Evolutionary conservation across 495 filamentous ascomycete genomes (phyloP), one percentile per base, ranked within the genome.

Genomic region (Aspergillus homomorphus): DNA sequence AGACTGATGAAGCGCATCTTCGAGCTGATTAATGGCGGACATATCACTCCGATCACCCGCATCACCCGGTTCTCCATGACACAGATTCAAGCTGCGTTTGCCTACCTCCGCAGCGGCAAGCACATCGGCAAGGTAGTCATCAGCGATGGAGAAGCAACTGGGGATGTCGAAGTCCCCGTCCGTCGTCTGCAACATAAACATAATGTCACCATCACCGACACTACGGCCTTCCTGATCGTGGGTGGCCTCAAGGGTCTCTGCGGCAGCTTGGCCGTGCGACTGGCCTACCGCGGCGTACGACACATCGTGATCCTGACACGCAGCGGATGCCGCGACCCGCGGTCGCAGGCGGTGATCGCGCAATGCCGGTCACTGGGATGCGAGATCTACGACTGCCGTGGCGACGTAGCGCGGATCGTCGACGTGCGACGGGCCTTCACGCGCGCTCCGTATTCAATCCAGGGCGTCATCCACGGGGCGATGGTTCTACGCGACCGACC

Each of bases 401-500:
- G 54, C 2, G 49, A 53, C 20, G 49, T 61, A 5, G 23, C 49
- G n/a, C 42, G 46, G 0, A 53, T 56, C 23, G 22, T 48, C 0
- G 59, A 61, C 45, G 59, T 61, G 14, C 48, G 48, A 7, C 49
- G 44, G 12, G 59, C 54, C 23, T 61, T 61, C 19, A 46, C 22
- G 41, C 26, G 41, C 12, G 38, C 46, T 10, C 54, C 59, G 0
- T 21, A n/a, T 9, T 41, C 59, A 0, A 43, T 61, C 26, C 21
- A 22, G 14, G 59, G 54, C 1, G 46, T 61, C 14, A 45, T 61
- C 3, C 59, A 61, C 10, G 59, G 59, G 7, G 59, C 53, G 7
- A 61, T 61, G 59, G 41, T 57, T 4, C 54, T 61, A 7, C 58
- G 52, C 22, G 58, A 60, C 38, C 58, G 58, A 16, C 52, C 53